Base-by-base conservation (phyloP, 1,139 yeast genomes). In the Saccharomyces pastorianus region DNA sequence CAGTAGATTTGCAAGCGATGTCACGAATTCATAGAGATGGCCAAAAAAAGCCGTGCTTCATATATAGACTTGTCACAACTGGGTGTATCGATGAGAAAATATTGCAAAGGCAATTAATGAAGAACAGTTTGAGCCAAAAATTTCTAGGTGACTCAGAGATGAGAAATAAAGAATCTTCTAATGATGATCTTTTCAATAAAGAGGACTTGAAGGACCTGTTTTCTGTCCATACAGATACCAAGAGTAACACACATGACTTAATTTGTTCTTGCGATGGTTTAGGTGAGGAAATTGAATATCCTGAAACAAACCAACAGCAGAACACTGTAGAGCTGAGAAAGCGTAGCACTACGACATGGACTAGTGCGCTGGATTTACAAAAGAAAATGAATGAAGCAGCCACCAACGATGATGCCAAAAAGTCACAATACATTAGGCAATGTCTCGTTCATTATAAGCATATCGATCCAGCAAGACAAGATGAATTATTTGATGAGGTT, bases 51-150 rank as follows among this genome's bases (percentile, higher is more conserved):
- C 91, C 90, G 0, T 95, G 91, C 8, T 86, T 74, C 65, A 84
- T 93, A 29, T 95, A 93, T 66, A 76, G 99, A 59, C 70, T 93
- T n/a, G 72, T 86, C 50, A 85, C 91, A 0, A 82, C 95, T 0
- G 99, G 99, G 0, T 83, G 91, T 56, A 88, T 93, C 48, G 99
- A 93, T 67, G 99, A 93, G 66, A 93, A 93, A 71, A 90, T 93
- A 5, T 84, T 87, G 59, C 98, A 93, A 69, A 76, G 99, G n/a
- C 99, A 93, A 66, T 74, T 90, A 55, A 84, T 89, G 76, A 93
- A 95, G 68, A 82, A 76, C 56, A 91, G 85, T 53, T 71, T 93
- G 52, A 88, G 96, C 51, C 85, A 85, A 57, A 83, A 83, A 59
- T 86, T 93, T 63, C 73, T 93, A 61, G 93, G 86, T 63, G 66